Evolutionary conservation across 2,329 filamentous ascomycete genomes (phyloP), one percentile per base, ranked within the genome.

Genomic region (Colletotrichum camelliae): DNA sequence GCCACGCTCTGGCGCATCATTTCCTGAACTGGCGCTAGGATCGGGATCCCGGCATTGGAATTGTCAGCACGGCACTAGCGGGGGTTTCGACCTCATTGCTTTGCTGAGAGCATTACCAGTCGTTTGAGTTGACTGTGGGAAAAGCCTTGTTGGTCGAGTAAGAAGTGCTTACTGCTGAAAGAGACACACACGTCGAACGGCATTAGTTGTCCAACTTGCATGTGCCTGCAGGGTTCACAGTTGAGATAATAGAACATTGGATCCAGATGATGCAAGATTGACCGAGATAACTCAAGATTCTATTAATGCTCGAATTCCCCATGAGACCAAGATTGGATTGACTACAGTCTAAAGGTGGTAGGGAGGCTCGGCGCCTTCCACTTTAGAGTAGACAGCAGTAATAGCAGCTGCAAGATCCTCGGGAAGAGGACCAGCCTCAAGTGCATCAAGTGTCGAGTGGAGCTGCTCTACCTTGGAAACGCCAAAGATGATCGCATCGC

Each of bases 291-390:
- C 10, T 48, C 10, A 10, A 48, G n/a, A 21, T 48, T 13, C 5
- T 1, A 48, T 48, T 48, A 2, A 1, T 13, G 10, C n/a, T 4
- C 3, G n/a, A 13, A 21, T 48, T 21, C 0, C 1, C n/a, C n/a
- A 13, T n/a, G n/a, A 13, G 43, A n/a, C n/a, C n/a, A 21, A 5
- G 9, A 48, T 21, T 21, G 3, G 0, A 6, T 21, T 21, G 18
- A n/a, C 10, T 8, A 35, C 31, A 10, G 8, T 48, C 43, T 52
- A 52, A 1, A 52, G 43, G n/a, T 52, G 43, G 7, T 52, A 52
- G 0, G 43, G 43, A 52, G 43, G 43, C 43, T 52, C 43, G n/a
- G 43, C 43, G 43, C 43, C 43, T 52, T 52, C 43, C 43, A 52
- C 43, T 6, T 52, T 52, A 7, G 43, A 52, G 6, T 52, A 52